A percentile compares a stretch with the other conserved stretches of the same genome.
Evolutionary conservation across 305 asterid genomes (phyloP).

Genomic region (Petunia hybrid): DNA sequence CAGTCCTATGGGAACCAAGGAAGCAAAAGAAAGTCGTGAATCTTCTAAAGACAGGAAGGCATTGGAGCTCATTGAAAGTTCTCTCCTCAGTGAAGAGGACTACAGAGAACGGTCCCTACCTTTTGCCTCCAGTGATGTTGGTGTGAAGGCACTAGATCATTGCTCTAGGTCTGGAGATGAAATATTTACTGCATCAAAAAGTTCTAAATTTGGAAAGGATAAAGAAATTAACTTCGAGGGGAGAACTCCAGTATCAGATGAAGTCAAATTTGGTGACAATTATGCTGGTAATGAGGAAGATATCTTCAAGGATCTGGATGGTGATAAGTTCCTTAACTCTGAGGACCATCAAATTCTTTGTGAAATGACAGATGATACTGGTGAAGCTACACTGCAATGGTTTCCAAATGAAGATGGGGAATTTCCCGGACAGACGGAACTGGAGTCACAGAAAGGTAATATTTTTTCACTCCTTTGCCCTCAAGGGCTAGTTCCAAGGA

Average conservation of each 20-base stretch:
- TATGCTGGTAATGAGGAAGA: conserved; percentile 19
- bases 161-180: too few relatives aligned
- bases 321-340: conserved; percentile 16
- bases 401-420: neutral
- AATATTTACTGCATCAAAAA: too few relatives aligned
- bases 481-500: too few relatives aligned
- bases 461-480: neutral
- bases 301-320: conserved; percentile 21
- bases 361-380: conserved; percentile 7
- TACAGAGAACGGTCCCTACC: too few relatives aligned
- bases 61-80: neutral
- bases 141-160: too few relatives aligned
- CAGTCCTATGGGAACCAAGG: neutral
- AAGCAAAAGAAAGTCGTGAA: neutral
- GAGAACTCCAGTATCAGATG: too few relatives aligned
- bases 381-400: conserved; percentile 27
- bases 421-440: neutral
- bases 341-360: neutral
- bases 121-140: too few relatives aligned
- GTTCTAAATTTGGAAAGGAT: too few relatives aligned
- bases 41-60: neutral
- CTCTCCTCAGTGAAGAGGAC: neutral
- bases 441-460: conserved; percentile 25
- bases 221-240: too few relatives aligned
- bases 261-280: too few relatives aligned